phyloP scores from a whole-genome alignment of 306 rosid species.

The Inga laurina region DNA sequence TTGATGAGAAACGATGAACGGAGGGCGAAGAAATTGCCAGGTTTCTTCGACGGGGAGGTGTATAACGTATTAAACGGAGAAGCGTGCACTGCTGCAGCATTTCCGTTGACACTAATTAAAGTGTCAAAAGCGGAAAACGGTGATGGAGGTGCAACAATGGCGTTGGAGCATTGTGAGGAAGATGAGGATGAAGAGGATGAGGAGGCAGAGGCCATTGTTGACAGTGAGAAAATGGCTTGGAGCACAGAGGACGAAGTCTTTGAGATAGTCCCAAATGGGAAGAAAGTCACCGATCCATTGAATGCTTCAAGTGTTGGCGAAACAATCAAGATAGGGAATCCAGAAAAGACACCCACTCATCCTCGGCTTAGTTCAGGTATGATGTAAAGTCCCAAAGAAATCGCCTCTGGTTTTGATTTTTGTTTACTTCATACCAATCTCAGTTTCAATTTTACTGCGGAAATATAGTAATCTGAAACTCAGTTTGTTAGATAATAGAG shows the following conservation, averaged over 20 bases:
- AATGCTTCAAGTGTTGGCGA: constrained; percentile 18
- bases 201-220: constrained; percentile 36
- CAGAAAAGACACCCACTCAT: not conserved
- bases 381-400: not conserved
- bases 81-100: constrained; percentile 35
- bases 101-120: constrained; percentile 41
- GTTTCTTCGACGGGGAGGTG: constrained; percentile 51
- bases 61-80: constrained; percentile 46
- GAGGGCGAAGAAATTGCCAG: constrained; percentile 47
- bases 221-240: constrained; percentile 43
- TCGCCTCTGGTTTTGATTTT: not conserved
- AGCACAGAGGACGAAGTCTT: constrained; percentile 42
- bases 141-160: constrained; percentile 22
- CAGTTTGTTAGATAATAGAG: not conserved
- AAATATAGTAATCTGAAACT: not conserved
- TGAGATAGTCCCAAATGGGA: not conserved
- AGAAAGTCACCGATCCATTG: constrained; percentile 7
- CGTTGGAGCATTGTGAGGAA: not conserved
- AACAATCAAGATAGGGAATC: not conserved
- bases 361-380: constrained; percentile 37
- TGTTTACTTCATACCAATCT: not conserved
- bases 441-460: not conserved
- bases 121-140: constrained; percentile 22
- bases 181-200: constrained; percentile 23
- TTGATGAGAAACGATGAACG: constrained; percentile 46